Evolutionary conservation across 768 basidiomycete species (phyloP).

Genomic region (Coprinellus micaceus): DNA sequence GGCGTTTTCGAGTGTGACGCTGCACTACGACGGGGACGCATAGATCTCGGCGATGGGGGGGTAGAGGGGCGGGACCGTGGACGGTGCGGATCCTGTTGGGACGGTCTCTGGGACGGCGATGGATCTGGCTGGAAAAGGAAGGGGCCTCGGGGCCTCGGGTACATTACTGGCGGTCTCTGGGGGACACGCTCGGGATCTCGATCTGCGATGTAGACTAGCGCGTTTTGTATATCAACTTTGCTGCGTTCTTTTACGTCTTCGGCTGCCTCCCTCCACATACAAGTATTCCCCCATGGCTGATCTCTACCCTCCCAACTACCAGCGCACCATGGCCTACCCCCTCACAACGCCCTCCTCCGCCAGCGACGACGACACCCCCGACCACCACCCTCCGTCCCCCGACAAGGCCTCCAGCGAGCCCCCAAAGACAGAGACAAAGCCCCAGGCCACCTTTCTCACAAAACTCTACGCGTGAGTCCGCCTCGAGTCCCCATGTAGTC

Average conservation of each 20-base stretch:
- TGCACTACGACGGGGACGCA: conserved; percentile 74
- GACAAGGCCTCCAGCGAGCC: conserved; percentile 36
- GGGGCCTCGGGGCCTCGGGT: conserved; percentile 41
- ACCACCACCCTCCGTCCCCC: conserved; percentile 42
- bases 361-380: conserved; percentile 45
- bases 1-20: conserved; percentile 86
- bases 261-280: conserved; percentile 35
- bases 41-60: neutral
- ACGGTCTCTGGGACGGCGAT: neutral
- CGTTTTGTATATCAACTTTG: neutral
- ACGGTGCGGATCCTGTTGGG: conserved; percentile 4
- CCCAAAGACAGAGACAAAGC: conserved; percentile 71
- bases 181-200: no score
- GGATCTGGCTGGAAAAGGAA: conserved; percentile 16
- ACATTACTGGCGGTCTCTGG: no score
- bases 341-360: conserved; percentile 33
- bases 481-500: conserved; percentile 2
- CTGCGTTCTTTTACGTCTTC: conserved; percentile 35
- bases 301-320: conserved; percentile 49
- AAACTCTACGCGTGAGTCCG: conserved; percentile 87
- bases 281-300: conserved; percentile 42
- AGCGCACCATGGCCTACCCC: conserved; percentile 31
- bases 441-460: conserved; percentile 93
- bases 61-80: conserved; percentile 1
- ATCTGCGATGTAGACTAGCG: conserved; percentile 11